Conservation (phyloP, 2,329 filamentous ascomycete species). For the Ophiocordyceps australis region DNA sequence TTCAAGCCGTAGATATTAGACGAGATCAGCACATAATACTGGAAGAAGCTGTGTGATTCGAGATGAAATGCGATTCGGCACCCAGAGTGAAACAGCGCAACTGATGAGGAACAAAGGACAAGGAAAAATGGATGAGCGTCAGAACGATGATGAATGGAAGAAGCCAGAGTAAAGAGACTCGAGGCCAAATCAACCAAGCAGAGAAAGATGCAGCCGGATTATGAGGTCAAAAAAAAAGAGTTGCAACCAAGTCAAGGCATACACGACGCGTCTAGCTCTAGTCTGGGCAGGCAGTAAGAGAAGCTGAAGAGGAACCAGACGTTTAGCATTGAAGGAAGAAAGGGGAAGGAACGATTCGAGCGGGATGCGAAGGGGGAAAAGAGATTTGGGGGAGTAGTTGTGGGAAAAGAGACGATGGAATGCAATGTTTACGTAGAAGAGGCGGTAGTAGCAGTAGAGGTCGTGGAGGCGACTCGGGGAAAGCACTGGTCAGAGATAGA, state of each 20-base stretch:
- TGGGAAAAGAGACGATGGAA: conserved; percentile 6
- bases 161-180: no score
- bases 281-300: no score
- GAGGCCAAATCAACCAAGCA: no score
- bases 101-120: not conserved
- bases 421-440: conserved; percentile 13
- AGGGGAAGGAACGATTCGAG: not conserved
- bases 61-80: no score
- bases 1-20: no score
- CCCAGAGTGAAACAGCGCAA: not conserved
- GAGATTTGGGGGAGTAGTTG: not conserved
- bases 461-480: conserved; percentile 2
- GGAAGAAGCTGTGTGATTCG: conserved; percentile 1
- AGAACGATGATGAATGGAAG: no score
- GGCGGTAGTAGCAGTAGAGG: conserved; percentile 4
- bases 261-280: no score
- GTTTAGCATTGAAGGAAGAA: no score
- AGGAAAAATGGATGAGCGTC: not conserved
- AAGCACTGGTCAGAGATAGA: not conserved
- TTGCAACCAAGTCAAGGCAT: no score
- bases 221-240: no score
- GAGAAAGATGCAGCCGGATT: no score
- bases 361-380: not conserved
- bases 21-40: conserved; percentile 17
- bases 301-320: no score